Conservation (phyloP, 768 basidiomycete genomes). For the Lentinula detonsa region DNA sequence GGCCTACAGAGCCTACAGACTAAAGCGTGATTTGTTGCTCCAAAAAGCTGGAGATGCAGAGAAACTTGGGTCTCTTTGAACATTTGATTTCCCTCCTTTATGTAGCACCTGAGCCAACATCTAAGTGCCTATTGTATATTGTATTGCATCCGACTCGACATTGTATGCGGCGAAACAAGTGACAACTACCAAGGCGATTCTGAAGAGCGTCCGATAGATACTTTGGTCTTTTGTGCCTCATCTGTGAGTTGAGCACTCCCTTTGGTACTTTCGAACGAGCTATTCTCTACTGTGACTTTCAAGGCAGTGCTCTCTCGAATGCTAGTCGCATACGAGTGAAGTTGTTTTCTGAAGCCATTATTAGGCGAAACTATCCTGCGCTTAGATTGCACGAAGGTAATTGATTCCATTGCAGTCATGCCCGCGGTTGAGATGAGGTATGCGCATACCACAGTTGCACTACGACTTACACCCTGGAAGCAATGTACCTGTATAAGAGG, state of each 20-base stretch:
- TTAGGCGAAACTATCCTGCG: slow-evolving; percentile 64
- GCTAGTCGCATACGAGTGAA: slow-evolving; percentile 30
- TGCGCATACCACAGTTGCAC: slow-evolving; percentile 70
- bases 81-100: no score
- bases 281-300: not conserved
- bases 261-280: not conserved
- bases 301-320: slow-evolving; percentile 13
- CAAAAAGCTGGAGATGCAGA: no score
- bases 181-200: not conserved
- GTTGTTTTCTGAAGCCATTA: slow-evolving; percentile 58
- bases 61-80: no score
- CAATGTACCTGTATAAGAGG: slow-evolving; percentile 59
- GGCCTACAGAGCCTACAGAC: no score
- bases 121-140: no score
- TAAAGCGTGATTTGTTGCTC: no score
- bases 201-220: not conserved
- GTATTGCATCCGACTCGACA: no score
- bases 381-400: slow-evolving; percentile 47
- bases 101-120: no score
- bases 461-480: slow-evolving; percentile 68
- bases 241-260: not conserved
- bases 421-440: slow-evolving; percentile 53
- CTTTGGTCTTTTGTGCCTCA: not conserved
- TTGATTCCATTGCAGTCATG: slow-evolving; percentile 48
- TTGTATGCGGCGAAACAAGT: no score